phyloP scores from a whole-genome alignment of 495 filamentous ascomycete genomes.

The Daldinia bambusicola region DNA sequence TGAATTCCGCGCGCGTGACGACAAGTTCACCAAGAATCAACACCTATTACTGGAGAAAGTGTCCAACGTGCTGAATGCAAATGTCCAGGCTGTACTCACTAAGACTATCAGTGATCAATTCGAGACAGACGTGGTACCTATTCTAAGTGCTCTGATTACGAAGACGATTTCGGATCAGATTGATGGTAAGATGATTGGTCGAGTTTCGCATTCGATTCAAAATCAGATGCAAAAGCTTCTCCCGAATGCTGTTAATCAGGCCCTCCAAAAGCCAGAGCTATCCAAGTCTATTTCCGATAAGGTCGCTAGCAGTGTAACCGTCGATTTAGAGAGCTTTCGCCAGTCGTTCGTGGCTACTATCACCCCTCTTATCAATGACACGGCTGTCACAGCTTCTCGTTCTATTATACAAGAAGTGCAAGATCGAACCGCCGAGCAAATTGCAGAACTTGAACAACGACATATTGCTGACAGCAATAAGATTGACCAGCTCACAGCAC shows the following conservation, averaged over 20 bases:
- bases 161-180: constrained; percentile 59
- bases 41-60: constrained; percentile 79
- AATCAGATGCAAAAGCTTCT: constrained; percentile 67
- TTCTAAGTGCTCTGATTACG: constrained; percentile 56
- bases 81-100: constrained; percentile 82
- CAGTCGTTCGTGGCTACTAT: constrained; percentile 69
- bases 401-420: constrained; percentile 74
- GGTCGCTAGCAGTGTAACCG: constrained; percentile 69
- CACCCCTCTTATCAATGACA: constrained; percentile 70
- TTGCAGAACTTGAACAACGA: constrained; percentile 73
- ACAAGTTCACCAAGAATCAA: constrained; percentile 56
- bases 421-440: constrained; percentile 66
- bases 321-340: constrained; percentile 75
- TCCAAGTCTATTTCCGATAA: constrained; percentile 76
- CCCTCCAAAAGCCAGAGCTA: constrained; percentile 75
- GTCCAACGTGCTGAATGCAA: constrained; percentile 86
- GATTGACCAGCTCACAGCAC: constrained; percentile 81
- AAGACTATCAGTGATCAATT: constrained; percentile 76
- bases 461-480: constrained; percentile 76
- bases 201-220: constrained; percentile 65
- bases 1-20: constrained; percentile 50
- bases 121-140: constrained; percentile 69
- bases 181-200: constrained; percentile 57
- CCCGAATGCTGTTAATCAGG: constrained; percentile 56
- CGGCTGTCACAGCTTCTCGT: constrained; percentile 62